Base-by-base conservation (phyloP, 306 rosid species). In the Fagus sylvatica region DNA sequence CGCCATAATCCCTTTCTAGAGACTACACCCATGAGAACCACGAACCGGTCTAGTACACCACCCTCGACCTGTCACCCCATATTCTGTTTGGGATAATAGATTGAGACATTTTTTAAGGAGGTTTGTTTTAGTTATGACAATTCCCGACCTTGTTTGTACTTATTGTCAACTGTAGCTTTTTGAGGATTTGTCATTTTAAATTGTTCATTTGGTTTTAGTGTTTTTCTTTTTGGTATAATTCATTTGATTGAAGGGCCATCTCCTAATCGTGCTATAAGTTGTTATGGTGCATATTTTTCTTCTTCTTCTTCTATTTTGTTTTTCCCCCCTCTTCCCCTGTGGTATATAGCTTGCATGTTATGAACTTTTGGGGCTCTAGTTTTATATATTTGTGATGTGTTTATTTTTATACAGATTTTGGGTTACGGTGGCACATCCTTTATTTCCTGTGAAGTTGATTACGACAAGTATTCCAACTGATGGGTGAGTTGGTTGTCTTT, bases 371-470 rank as follows among this genome's bases (percentile, higher is more conserved):
- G 57, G 22, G 43, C 64, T 57, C 13, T 8, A 22, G 34, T 28
- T 28, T 33, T 1, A 8, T 30, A 16, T 17, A 3, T 37, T 65
- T 65, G 32, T 65, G 30, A 65, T 65, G 48, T 61, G 37, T 82
- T 66, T 49, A 64, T 53, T 78, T 75, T 69, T 69, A 54, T 83
- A 39, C 96, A 96, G 99, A 60, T 96, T 96, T 87, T 93, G 86
- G 94, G 85, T 81, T 81, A 67, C 94, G 19, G 75, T 90, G 66
- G 79, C 72, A 1, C 97, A 89, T 78, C 96, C 98, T 75, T 75
- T 93, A 77, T 69, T 28, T 60, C 98, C 99, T 1, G 92, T 89
- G 82, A 96, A 91, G 93, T 84, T 93, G 83, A 78, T 40, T 17
- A 67, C 81, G 15, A 55, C 93, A 57, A 87, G 64, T 80, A 71